Evolutionary conservation across 345 rosid genomes (phyloP), one percentile per base, ranked within the genome.

Genomic region (Camelina neglecta): DNA sequence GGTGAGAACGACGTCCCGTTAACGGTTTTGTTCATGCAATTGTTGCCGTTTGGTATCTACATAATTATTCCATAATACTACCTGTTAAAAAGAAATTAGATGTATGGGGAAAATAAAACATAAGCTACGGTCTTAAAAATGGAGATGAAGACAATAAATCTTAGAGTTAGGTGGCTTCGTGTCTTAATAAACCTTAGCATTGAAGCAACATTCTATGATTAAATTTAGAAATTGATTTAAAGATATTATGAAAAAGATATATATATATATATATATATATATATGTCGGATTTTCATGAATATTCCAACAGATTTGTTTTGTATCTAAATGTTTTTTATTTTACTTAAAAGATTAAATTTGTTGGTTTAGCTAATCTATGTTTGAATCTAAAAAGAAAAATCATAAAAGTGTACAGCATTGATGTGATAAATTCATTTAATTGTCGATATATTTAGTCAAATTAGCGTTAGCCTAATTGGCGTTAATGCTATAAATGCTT

Each of bases 1-100:
- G 18, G 21, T 1, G 1, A 21, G 50, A 21, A 71, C 59, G 48
- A 20, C 75, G 48, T 35, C 4, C 66, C 48, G 26, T 71, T 71
- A 2, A 36, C 1, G 20, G 16, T 21, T 48, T 16, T 47, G 7
- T 21, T 49, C 2, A 35, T 48, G 67, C 67, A 58, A 48, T 57
- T 57, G 11, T 56, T 26, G 64, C 29, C 63, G 41, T 69, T 68
- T 13, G 13, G 11, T 41, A 5, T 29, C 31, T 4, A 29, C 48
- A 44, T 44, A 12, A 44, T 35, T 35, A 8, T 35, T 35, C 38
- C 38, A 35, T 35, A 1, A 36, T 44, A 44, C 48, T 21, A 21
- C 23, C 1, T 21, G 1, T 21, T 21, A 4, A 42, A 42, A 42
- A 26, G 4, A 26, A 3, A 26, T 26, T 26, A 42, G 5, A 42